Evolutionary conservation across 495 filamentous ascomycete species (phyloP).

Genomic region (Penicillium malachiteum): DNA sequence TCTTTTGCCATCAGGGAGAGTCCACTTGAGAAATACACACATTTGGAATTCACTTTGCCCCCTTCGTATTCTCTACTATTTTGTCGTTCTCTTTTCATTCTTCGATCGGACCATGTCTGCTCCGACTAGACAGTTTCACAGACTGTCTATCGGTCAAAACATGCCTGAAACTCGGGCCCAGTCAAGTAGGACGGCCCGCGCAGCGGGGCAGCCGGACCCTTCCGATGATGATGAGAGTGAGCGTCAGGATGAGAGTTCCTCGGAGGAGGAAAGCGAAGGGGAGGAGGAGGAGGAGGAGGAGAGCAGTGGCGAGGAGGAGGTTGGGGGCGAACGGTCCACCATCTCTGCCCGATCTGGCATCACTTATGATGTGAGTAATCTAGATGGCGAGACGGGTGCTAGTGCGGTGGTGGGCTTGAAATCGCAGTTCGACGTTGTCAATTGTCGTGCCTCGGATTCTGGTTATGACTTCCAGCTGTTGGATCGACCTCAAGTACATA

Average conservation of each 20-base stretch:
- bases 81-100: slow-evolving; percentile 8
- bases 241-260: slow-evolving; percentile 19
- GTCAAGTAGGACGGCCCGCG: slow-evolving; percentile 19
- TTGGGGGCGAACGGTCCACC: slow-evolving; percentile 19
- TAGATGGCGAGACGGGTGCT: slow-evolving; percentile 36
- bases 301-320: slow-evolving; percentile 16
- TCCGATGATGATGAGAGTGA: slow-evolving; percentile 22
- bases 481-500: slow-evolving; percentile 33
- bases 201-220: slow-evolving; percentile 15
- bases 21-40: slow-evolving; percentile 1
- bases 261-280: neutral
- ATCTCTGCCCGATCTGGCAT: slow-evolving; percentile 39
- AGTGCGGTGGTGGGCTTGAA: slow-evolving; percentile 38
- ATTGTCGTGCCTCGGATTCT: slow-evolving; percentile 28
- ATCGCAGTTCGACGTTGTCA: slow-evolving; percentile 35
- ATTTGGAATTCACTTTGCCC: neutral
- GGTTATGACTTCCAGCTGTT: slow-evolving; percentile 40
- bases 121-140: slow-evolving; percentile 41
- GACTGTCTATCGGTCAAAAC: slow-evolving; percentile 36
- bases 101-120: slow-evolving; percentile 34
- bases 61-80: neutral
- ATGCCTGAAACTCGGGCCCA: slow-evolving; percentile 32
- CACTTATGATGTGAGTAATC: slow-evolving; percentile 39
- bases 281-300: slow-evolving; percentile 6
- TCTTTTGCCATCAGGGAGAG: slow-evolving; percentile 7